These are phyloP conservation scores for Arthrobotrys iridis DNA, from an alignment of 2,329 filamentous ascomycete species.

Conservation along the genomic window DNA sequence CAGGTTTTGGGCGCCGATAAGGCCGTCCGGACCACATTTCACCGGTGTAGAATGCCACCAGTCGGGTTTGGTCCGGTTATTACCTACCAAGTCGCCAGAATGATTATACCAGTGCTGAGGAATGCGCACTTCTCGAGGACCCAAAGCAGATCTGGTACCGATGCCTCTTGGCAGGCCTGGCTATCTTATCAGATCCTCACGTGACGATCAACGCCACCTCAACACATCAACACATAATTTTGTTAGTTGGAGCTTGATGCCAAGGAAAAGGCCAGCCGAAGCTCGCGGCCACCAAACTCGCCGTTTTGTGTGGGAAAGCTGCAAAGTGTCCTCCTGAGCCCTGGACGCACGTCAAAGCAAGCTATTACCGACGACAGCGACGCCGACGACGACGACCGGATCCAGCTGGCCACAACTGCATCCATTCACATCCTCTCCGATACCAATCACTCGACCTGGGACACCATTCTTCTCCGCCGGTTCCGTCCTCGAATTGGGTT, in stretches of 20 bases:
- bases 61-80: conserved; percentile 36
- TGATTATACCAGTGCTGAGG: conserved; percentile 23
- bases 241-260: conserved; percentile 33
- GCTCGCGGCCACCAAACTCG: conserved; percentile 46
- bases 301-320: conserved; percentile 54
- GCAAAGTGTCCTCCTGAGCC: conserved; percentile 54
- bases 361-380: conserved; percentile 24
- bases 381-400: conserved; percentile 36
- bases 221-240: conserved; percentile 21
- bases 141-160: conserved; percentile 23
- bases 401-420: conserved; percentile 47
- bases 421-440: conserved; percentile 8
- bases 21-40: conserved; percentile 23
- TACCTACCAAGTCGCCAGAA: not conserved
- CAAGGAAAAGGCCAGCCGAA: conserved; percentile 32
- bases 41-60: conserved; percentile 27
- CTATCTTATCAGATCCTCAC: conserved; percentile 39
- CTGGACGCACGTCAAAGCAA: conserved; percentile 50
- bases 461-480: not conserved
- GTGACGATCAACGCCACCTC: conserved; percentile 5
- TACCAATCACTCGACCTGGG: conserved; percentile 13
- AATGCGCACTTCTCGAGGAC: not conserved
- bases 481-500: conserved; percentile 41
- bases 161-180: conserved; percentile 13
- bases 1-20: not conserved